Percentiles rank a stretch among this genome's conserved stretches.
phyloP scores from a whole-genome alignment of 495 filamentous ascomycete genomes.

The Copromyces sp. region DNA sequence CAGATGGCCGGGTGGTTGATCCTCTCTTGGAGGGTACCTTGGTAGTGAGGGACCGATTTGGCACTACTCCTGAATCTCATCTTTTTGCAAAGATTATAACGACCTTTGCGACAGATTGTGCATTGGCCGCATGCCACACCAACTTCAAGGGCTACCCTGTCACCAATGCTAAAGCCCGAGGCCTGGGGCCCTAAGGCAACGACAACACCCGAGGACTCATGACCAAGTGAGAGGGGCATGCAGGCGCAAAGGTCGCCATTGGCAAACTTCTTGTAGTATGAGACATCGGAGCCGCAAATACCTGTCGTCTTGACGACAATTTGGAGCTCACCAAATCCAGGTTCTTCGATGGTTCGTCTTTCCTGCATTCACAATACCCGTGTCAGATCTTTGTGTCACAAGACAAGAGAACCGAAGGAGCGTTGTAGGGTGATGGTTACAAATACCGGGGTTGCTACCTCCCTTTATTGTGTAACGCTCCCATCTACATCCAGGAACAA shows the following conservation, averaged over 20 bases:
- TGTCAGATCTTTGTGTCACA: constrained; percentile 8
- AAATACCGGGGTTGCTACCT: constrained; percentile 1
- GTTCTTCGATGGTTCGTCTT: constrained; percentile 35
- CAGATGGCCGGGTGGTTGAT: constrained; percentile 80
- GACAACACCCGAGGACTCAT: constrained; percentile 67
- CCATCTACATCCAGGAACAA: constrained; percentile 9
- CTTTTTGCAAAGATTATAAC: constrained; percentile 80
- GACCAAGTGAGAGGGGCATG: constrained; percentile 63
- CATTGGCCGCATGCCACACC: constrained; percentile 74
- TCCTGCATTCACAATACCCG: constrained; percentile 24
- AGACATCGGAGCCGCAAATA: constrained; percentile 75
- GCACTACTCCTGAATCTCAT: constrained; percentile 80
- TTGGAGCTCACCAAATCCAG: constrained; percentile 52
- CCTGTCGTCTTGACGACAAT: constrained; percentile 64
- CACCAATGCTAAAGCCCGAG: constrained; percentile 47
- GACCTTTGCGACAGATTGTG: constrained; percentile 57
- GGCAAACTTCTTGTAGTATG: constrained; percentile 77
- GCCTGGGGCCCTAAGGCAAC: constrained; percentile 51
- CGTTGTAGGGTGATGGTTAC: background rate
- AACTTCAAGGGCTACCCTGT: constrained; percentile 82
- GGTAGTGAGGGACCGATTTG: constrained; percentile 73
- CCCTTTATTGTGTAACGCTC: constrained; percentile 18
- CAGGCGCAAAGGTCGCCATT: constrained; percentile 73
- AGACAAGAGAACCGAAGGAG: background rate
- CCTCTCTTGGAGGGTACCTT: constrained; percentile 81